Conservation (phyloP, 148 eudicot species). For the Beta vulgaris region DNA sequence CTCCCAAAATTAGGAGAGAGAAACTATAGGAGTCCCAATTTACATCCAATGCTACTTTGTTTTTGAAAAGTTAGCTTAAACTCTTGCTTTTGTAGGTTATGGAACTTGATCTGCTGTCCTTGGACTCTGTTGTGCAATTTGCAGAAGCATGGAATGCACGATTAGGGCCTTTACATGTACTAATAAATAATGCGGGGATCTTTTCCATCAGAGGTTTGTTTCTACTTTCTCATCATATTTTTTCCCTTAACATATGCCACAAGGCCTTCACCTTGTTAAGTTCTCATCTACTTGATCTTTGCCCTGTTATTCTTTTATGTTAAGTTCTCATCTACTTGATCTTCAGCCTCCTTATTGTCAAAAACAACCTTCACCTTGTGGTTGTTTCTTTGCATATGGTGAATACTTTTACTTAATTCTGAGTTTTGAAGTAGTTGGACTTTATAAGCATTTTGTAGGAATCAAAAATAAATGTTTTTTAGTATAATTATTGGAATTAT, state of each 20-base stretch:
- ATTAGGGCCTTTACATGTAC: conserved; percentile 68
- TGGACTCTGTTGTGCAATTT: conserved; percentile 79
- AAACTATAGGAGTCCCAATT: neutral
- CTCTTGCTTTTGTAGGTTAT: conserved; percentile 55
- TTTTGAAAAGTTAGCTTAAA: neutral
- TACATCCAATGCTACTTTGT: neutral
- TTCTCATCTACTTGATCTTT: no score
- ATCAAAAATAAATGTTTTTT: no score
- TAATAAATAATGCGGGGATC: conserved; percentile 97
- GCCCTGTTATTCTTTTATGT: neutral
- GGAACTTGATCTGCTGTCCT: conserved; percentile 89
- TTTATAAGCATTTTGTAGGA: no score
- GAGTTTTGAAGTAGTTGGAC: no score
- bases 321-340: neutral
- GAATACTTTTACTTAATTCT: neutral
- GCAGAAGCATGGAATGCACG: conserved; percentile 95
- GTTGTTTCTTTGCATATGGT: neutral
- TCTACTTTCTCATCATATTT: conserved; percentile 13
- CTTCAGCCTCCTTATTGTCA: neutral
- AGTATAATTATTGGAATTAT: no score
- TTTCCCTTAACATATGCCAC: neutral
- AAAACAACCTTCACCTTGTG: neutral
- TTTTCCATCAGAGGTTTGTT: conserved; percentile 86
- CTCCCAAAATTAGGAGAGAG: neutral
- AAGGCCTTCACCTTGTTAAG: neutral